A percentile compares a stretch with the other conserved stretches of the same genome.
Conservation (phyloP, 345 rosid genomes). For the Triadica sebifera region DNA sequence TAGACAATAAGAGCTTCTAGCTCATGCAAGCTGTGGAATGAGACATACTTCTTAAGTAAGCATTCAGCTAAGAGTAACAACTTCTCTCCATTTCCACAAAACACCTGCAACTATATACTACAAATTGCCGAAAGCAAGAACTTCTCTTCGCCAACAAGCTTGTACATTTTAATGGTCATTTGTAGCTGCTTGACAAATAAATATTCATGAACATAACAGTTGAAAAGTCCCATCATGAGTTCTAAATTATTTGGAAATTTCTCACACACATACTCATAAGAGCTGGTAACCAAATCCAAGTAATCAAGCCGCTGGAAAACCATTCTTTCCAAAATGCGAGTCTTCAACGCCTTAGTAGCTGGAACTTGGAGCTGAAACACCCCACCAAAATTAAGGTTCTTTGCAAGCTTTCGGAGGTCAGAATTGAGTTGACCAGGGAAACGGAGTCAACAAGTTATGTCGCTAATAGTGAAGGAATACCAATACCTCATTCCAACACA, state of each 20-base stretch:
- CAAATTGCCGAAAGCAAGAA: constrained; percentile 98
- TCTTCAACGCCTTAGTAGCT: constrained; percentile 83
- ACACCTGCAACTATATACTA: constrained; percentile 96
- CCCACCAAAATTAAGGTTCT: too few species aligned
- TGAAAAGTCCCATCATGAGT: constrained; percentile 98
- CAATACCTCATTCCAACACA: constrained; percentile 90
- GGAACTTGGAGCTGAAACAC: too few species aligned
- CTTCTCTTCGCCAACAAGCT: constrained; percentile 87
- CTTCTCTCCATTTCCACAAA: constrained; percentile 85
- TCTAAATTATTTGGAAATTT: too few species aligned
- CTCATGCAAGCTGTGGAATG: constrained; percentile 89
- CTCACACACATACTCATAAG: constrained; percentile 86
- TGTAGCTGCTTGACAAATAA: constrained; percentile 94
- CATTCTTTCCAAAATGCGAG: constrained; percentile 79
- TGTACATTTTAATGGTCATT: constrained; percentile 97
- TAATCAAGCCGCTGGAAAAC: constrained; percentile 93
- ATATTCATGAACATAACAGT: constrained; percentile 90
- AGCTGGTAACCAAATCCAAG: constrained; percentile 89
- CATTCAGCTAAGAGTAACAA: constrained; percentile 83
- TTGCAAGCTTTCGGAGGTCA: too few species aligned
- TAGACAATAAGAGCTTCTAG: constrained; percentile 97
- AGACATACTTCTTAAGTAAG: constrained; percentile 85
- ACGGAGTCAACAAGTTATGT: too few species aligned
- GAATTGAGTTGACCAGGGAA: too few species aligned
- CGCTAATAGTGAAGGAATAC: constrained; percentile 83